Conservation (phyloP, 352 stramenopile genomes). For the Globisporangium rhizosaccharum region DNA sequence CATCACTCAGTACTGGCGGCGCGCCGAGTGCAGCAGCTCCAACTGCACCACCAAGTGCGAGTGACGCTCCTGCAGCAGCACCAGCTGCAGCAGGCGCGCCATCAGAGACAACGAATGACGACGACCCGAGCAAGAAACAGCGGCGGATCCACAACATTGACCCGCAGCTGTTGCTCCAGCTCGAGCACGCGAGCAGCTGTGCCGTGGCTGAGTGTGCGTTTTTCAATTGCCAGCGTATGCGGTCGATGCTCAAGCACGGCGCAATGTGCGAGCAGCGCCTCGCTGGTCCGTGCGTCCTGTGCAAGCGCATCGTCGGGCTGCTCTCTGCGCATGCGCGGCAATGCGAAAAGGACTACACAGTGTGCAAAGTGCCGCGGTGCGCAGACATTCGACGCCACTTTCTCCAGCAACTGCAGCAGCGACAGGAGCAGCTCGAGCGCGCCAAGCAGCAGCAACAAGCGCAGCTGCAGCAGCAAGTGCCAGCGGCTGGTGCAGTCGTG, state of each 20-base stretch:
- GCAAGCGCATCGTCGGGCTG: constrained; percentile 82
- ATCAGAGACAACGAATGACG: constrained; percentile 14
- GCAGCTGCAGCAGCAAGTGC: not conserved
- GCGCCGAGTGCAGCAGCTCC: not conserved
- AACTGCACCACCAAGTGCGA: not conserved
- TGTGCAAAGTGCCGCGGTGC: constrained; percentile 82
- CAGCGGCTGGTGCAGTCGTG: too few relatives aligned
- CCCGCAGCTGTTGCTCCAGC: constrained; percentile 76
- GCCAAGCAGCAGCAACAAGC: not conserved
- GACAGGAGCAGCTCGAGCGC: constrained; percentile 20
- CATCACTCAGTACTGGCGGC: not conserved
- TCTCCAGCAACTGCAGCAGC: constrained; percentile 70
- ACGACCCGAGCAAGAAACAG: constrained; percentile 90
- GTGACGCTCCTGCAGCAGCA: not conserved
- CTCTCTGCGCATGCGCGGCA: constrained; percentile 77
- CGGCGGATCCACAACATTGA: constrained; percentile 87
- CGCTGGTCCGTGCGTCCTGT: constrained; percentile 73
- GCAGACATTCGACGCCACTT: constrained; percentile 84
- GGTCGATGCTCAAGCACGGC: constrained; percentile 88
- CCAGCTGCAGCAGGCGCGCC: constrained; percentile 1
- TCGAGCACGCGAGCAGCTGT: constrained; percentile 81
- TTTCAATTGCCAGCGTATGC: constrained; percentile 85
- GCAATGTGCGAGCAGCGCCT: constrained; percentile 79
- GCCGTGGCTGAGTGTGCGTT: constrained; percentile 66
- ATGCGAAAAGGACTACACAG: constrained; percentile 69